Percentiles rank a stretch among this genome's conserved stretches.
phyloP scores from a whole-genome alignment of 2,329 filamentous ascomycete species.

The Clonostachys byssicola region DNA sequence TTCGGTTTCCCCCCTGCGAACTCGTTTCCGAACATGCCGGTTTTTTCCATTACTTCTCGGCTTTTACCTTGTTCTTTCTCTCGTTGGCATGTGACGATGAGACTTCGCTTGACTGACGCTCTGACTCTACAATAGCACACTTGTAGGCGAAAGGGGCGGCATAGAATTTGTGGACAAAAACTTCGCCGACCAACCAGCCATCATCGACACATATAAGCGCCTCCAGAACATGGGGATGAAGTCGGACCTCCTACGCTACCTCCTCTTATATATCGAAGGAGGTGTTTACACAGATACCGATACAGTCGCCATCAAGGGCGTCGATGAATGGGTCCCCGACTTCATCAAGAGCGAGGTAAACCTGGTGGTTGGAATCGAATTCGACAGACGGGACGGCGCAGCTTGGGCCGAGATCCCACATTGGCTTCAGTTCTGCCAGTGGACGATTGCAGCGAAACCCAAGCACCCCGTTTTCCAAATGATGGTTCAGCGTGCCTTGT shows the following conservation, averaged over 20 bases:
- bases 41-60: neutral
- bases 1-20: too few relatives aligned
- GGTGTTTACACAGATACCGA: conserved; percentile 27
- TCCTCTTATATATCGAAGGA: conserved; percentile 17
- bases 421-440: conserved; percentile 23
- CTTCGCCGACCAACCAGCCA: conserved; percentile 11
- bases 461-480: conserved; percentile 18
- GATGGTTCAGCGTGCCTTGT: conserved; percentile 15
- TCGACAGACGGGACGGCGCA: conserved; percentile 14
- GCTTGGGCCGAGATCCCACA: conserved; percentile 17
- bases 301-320: conserved; percentile 48
- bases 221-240: conserved; percentile 14
- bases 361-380: conserved; percentile 21
- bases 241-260: conserved; percentile 18
- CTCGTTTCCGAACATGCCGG: too few relatives aligned
- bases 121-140: conserved; percentile 4
- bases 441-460: conserved; percentile 23
- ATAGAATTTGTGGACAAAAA: conserved; percentile 13
- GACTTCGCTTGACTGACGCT: neutral
- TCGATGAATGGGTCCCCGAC: conserved; percentile 24
- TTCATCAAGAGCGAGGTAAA: conserved; percentile 9
- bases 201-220: conserved; percentile 1
- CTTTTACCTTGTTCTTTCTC: too few relatives aligned
- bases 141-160: conserved; percentile 14
- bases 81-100: neutral